Evolutionary conservation across 495 filamentous ascomycete species (phyloP).

Genomic region (Penicillium dipodomyicola): DNA sequence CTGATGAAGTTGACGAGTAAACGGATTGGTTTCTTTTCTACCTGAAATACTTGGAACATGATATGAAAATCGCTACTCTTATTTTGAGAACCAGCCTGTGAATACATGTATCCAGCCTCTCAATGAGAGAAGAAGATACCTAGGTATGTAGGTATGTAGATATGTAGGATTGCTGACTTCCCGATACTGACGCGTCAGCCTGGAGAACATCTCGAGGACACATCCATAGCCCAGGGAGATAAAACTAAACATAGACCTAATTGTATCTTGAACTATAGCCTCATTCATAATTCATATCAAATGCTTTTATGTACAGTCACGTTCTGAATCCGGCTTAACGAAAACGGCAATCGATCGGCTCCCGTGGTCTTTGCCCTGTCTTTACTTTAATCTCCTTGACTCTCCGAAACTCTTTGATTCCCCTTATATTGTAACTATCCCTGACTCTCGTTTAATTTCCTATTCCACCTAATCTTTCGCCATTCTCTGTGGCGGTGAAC

Average conservation of each 20-base stretch:
- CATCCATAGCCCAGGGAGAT: neutral
- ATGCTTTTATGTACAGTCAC: neutral
- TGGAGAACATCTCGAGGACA: neutral
- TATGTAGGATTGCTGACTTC: too few species aligned
- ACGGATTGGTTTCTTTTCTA: neutral
- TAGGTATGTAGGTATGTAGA: neutral
- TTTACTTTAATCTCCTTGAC: neutral
- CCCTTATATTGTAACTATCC: neutral
- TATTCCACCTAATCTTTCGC: neutral
- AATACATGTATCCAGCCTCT: neutral
- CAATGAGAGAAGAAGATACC: neutral
- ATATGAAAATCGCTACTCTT: neutral
- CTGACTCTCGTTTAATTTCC: neutral
- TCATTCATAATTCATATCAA: neutral
- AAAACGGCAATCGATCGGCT: constrained; percentile 11
- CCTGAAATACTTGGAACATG: neutral
- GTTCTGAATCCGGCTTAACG: constrained; percentile 1
- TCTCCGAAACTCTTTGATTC: neutral
- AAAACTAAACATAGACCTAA: neutral
- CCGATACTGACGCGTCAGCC: neutral
- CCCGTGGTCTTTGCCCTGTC: neutral
- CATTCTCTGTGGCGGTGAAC: neutral
- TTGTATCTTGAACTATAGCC: neutral
- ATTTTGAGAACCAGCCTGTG: neutral
- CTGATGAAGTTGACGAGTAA: neutral